Evolutionary conservation across 306 rosid genomes (phyloP), one percentile per base, ranked within the genome.

Genomic region (Clitoria ternatea): DNA sequence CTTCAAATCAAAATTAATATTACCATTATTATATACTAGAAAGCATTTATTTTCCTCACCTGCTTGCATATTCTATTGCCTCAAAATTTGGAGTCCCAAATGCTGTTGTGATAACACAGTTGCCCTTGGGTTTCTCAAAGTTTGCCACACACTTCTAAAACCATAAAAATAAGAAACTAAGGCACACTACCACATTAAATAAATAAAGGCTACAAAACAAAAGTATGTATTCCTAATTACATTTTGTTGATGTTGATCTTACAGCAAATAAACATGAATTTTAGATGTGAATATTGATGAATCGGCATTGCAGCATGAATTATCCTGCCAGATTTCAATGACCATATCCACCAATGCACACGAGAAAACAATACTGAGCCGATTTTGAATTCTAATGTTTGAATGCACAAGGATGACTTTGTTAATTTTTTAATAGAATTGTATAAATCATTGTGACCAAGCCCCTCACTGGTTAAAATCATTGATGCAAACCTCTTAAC

Each of bases 41-140:
- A 36, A 43, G 24, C 50, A 53, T 30, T 45, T 13, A 29, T 40
- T 20, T 39, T 45, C 66, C 52, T 44, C 23, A 93, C 98, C 92
- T 93, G 97, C 85, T 90, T 93, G 86, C 98, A 93, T 79, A 93
- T 93, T 76, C 75, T 82, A 66, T 88, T 93, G 55, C 81, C 88
- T 83, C 96, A 55, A 90, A 93, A 83, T 87, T 90, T 53, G 96
- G 96, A 56, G 98, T 90, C 56, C 96, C 98, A 73, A 87, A 88
- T 76, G 97, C 98, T 55, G 68, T 92, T 0, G 96, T 14, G 97
- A 93, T 70, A 93, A 80, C 75, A 86, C 77, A 54, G 98, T 90
- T 42, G 30, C 97, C 97, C 77, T 93, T 93, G 23, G 98, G 97
- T 75, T 93, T 93, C 85, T 93, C 97, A 65, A 90, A 93, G 35